Conservation (phyloP, 2,329 filamentous ascomycete species). For the Penicillium sp. region DNA sequence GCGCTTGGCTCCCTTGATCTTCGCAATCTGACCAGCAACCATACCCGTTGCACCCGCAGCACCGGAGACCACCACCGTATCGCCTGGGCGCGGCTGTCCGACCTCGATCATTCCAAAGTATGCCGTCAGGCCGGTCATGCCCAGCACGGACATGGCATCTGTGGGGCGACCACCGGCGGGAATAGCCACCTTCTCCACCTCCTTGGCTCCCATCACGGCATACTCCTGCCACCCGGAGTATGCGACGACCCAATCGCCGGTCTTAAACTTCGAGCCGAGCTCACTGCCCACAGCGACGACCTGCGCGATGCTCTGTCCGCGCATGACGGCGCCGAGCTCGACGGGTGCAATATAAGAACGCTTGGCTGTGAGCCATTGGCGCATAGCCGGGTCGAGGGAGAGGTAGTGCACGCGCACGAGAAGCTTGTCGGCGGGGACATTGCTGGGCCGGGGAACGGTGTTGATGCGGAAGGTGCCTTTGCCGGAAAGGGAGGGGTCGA, state of each 20-base stretch:
- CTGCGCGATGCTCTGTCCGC: constrained; percentile 59
- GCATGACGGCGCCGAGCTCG: constrained; percentile 66
- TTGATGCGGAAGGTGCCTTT: constrained; percentile 37
- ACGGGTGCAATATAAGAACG: constrained; percentile 68
- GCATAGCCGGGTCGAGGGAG: constrained; percentile 73
- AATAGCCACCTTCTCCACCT: constrained; percentile 46
- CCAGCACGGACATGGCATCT: constrained; percentile 62
- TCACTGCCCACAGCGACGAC: constrained; percentile 57
- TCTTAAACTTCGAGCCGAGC: constrained; percentile 27
- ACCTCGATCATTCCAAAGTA: constrained; percentile 73
- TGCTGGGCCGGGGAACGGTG: constrained; percentile 25
- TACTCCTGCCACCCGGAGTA: constrained; percentile 66
- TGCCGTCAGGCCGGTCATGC: constrained; percentile 69
- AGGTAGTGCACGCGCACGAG: constrained; percentile 62
- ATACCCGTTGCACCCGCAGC: constrained; percentile 76
- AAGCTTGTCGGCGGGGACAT: constrained; percentile 55
- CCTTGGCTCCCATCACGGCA: constrained; percentile 56
- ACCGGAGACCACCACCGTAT: constrained; percentile 74
- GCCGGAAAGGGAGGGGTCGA: constrained; percentile 33
- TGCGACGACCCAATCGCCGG: constrained; percentile 52
- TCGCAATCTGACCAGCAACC: constrained; percentile 75
- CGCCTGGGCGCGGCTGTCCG: constrained; percentile 64
- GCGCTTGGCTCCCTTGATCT: constrained; percentile 62
- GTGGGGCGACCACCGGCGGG: constrained; percentile 51
- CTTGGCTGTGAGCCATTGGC: constrained; percentile 63